phyloP scores from a whole-genome alignment of 202 grass and related monocot species.

The Panicum hallii region DNA sequence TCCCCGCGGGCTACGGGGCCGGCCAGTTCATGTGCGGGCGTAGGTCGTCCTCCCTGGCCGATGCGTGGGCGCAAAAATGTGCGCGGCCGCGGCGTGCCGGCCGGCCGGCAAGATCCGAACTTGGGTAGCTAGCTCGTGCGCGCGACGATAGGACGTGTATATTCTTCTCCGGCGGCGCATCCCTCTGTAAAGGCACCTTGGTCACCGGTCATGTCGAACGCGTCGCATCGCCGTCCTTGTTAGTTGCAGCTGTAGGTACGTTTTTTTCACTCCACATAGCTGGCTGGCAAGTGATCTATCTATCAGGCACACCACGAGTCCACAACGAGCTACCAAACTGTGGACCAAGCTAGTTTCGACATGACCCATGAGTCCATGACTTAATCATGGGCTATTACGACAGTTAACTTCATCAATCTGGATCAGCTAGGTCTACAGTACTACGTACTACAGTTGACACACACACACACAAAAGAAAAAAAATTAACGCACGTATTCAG shows the following conservation, averaged over 20 bases:
- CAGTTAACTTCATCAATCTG: slow-evolving; percentile 23
- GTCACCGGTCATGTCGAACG: slow-evolving; percentile 22
- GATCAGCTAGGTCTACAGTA: background rate
- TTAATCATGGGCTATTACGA: background rate
- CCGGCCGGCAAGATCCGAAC: background rate
- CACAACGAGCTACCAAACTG: too few species aligned
- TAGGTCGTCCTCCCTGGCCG: background rate
- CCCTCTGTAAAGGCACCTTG: background rate
- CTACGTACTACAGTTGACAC: background rate
- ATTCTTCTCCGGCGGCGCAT: slow-evolving; percentile 26
- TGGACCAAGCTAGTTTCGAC: background rate
- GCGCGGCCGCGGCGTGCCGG: too few species aligned
- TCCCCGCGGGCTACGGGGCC: background rate
- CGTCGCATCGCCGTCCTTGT: background rate
- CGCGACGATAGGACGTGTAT: background rate
- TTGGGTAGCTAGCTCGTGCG: background rate
- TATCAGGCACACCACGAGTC: background rate
- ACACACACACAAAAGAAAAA: background rate
- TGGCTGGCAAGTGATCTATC: background rate
- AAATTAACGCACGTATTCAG: slow-evolving; percentile 4
- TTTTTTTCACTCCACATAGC: background rate
- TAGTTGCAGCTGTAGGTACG: background rate
- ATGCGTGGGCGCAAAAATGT: background rate
- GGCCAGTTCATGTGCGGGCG: background rate
- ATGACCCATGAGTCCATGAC: background rate